A percentile compares a stretch with the other conserved stretches of the same genome.
Conservation (phyloP, 306 rosid genomes). For the Ammopiptanthus mongolicus region DNA sequence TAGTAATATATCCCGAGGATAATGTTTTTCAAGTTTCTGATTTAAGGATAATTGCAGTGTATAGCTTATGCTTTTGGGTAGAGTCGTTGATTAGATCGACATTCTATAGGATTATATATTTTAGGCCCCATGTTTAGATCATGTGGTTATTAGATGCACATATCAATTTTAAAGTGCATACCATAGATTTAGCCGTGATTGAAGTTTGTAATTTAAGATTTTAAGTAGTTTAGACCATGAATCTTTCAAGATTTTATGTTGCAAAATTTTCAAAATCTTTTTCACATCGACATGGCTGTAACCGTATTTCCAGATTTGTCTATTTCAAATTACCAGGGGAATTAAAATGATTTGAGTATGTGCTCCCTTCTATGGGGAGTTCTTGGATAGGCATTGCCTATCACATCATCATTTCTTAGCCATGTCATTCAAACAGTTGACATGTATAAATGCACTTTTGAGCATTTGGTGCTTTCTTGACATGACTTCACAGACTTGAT, state of each 20-base stretch:
- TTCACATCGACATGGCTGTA: background rate
- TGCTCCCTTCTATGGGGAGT: background rate
- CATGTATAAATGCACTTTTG: too few species aligned
- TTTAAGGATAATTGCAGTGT: conserved; percentile 36
- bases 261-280: background rate
- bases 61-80: conserved; percentile 38
- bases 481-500: too few species aligned
- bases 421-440: too few species aligned
- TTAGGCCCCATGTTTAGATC: conserved; percentile 15
- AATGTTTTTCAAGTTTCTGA: conserved; percentile 24
- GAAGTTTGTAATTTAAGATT: conserved; percentile 16
- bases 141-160: conserved; percentile 25
- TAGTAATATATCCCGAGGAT: conserved; percentile 27
- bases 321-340: background rate
- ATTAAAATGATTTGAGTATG: background rate
- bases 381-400: too few species aligned
- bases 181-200: conserved; percentile 3
- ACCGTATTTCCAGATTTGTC: background rate
- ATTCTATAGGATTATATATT: conserved; percentile 17
- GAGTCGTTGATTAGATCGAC: conserved; percentile 15
- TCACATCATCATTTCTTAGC: too few species aligned
- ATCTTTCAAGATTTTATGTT: conserved; percentile 11
- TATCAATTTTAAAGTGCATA: conserved; percentile 19
- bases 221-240: conserved; percentile 23
- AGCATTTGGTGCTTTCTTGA: too few species aligned